A percentile compares a stretch with the other conserved stretches of the same genome.
Evolutionary conservation across 1,284 basidiomycete genomes (phyloP).

Genomic region (Moesziomyces sp.): DNA sequence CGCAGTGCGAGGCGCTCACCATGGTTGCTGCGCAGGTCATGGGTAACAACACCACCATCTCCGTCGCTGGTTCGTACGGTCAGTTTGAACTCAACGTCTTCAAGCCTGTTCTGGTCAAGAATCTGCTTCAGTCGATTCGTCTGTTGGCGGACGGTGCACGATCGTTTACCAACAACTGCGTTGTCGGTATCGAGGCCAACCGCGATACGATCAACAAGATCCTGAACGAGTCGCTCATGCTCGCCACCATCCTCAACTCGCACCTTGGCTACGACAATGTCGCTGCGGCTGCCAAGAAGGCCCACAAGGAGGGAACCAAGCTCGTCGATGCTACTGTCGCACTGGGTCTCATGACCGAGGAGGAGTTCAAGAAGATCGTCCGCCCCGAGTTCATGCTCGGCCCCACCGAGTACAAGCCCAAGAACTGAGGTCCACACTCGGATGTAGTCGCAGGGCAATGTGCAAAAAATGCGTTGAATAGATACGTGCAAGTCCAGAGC

Average conservation of each 20-base stretch:
- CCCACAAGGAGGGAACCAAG: slow-evolving; percentile 96
- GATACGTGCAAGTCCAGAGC: no score
- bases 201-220: slow-evolving; percentile 89
- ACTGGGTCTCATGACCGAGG: slow-evolving; percentile 84
- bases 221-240: slow-evolving; percentile 87
- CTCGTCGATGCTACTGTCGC: slow-evolving; percentile 92
- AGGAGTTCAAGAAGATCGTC: slow-evolving; percentile 96
- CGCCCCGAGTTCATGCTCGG: slow-evolving; percentile 78
- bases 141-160: slow-evolving; percentile 84
- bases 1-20: slow-evolving; percentile 95
- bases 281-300: slow-evolving; percentile 98
- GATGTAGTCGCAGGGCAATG: no score
- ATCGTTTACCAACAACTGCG: slow-evolving; percentile 93
- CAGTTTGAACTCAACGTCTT: slow-evolving; percentile 99
- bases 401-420: slow-evolving; percentile 55
- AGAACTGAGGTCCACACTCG: slow-evolving; percentile 19
- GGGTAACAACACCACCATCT: slow-evolving; percentile 95
- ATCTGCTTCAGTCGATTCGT: slow-evolving; percentile 93
- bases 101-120: slow-evolving; percentile 98
- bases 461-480: no score
- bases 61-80: slow-evolving; percentile 90
- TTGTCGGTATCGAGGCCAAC: slow-evolving; percentile 95
- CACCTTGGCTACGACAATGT: slow-evolving; percentile 96
- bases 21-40: slow-evolving; percentile 99
- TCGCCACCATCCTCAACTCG: slow-evolving; percentile 92